Evolutionary conservation across 2,329 filamentous ascomycete genomes (phyloP), one percentile per base, ranked within the genome.

Genomic region (Ceratocystis papillata): DNA sequence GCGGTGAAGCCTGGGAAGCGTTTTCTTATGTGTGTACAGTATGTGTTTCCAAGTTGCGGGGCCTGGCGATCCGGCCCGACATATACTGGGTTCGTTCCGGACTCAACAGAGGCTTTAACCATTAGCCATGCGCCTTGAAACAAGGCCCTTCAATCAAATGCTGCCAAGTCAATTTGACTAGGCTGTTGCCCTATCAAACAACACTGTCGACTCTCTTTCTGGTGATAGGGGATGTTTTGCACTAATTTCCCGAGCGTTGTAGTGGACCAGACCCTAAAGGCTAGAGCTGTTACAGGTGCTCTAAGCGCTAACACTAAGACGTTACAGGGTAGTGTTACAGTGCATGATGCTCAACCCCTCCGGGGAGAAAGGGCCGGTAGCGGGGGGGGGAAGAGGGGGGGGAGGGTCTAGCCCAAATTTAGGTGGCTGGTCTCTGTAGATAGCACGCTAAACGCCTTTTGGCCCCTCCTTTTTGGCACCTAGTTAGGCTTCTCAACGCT

Each of bases 251-350:
- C 6, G 1, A 57, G 15, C 22, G 8, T 17, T 57, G 5, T 30
- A 57, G 53, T 30, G 53, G 53, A 8, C 12, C 22, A 28, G 10
- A 15, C 53, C 22, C 53, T 30, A 28, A 6, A 15, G 4, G 3
- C 10, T 10, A 7, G 17, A 12, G 10, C 17, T 17, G 15, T 12
- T 30, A 30, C 22, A 57, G 53, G 22, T 22, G 53, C 8, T 30
- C 25, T 41, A 57, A 28, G 25, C 53, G 53, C 53, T 57, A 57
- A 57, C 25, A 12, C 22, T 17, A 15, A 28, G 53, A 30, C 25
- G 53, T 57, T 57, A 30, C 53, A 57, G 53, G 8, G 30, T 3
- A 28, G 17, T 30, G 53, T 57, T 57, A 57, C 53, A 57, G 53
- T 30, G 53, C 53, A 57, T 57, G 17, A 50, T 25, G 46, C 46